Evolutionary conservation across 2,329 filamentous ascomycete species (phyloP), one percentile per base, ranked within the genome.

Genomic region (Aspergillus quadrilineatus): DNA sequence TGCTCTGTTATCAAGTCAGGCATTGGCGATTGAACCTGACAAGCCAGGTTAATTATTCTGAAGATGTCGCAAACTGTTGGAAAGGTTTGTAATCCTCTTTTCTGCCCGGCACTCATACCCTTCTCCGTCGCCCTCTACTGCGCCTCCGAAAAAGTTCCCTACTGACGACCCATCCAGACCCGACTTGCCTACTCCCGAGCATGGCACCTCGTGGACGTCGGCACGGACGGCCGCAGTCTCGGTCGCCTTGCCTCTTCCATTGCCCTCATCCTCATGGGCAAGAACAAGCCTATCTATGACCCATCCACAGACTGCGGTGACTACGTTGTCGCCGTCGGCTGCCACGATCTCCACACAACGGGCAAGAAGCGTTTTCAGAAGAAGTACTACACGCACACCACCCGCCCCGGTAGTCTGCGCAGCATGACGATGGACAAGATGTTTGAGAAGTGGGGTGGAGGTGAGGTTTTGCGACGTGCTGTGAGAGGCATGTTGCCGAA

Each of bases 401-500:
- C 94, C 26, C 84, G 91, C 10, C 94, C 94, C 0, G 94, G 94
- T 54, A 89, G 85, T 67, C 80, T 99, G 67, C 89, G 89, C 79
- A 83, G 86, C 69, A 89, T 99, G 73, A 96, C 88, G 56, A 96
- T 99, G 93, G 93, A 97, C 71, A 85, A 86, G 65, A 85, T 99
- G 81, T 94, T 97, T 82, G 88, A 85, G 68, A 97, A 97, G 81
- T 89, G 91, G 80, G 94, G 94, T 62, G 94, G 94, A 49, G 88
- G 88, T 37, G 94, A 99, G 82, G 87, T 99, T 37, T 76, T 99
- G 72, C 83, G 91, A 69, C 89, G 92, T 74, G 94, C 95, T 1
- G 95, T 99, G 41, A 89, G 89, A 71, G 95, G 95, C 48, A 99
- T 99, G 94, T 77, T 99, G 75, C 94, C 94, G 53, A 99, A 99